phyloP scores from a whole-genome alignment of 2,329 filamentous ascomycete genomes.

The Pezicula neosporulosa region DNA sequence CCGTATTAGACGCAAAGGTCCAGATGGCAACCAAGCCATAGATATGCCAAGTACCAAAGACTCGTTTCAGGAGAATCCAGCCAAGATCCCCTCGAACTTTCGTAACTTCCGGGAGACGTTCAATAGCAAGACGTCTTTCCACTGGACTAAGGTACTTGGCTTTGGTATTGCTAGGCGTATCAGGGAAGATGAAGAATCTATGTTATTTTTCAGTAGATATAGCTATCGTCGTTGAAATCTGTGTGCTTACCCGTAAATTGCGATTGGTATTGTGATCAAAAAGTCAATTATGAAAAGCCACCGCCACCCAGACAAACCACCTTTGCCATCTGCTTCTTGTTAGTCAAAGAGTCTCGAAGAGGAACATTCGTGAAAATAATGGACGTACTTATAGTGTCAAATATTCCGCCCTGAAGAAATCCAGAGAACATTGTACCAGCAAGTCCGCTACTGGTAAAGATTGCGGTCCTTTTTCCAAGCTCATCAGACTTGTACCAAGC shows the following conservation, averaged over 20 bases:
- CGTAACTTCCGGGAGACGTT: slow-evolving; percentile 30
- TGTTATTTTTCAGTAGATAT: neutral
- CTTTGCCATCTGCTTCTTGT: slow-evolving; percentile 28
- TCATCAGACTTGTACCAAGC: slow-evolving; percentile 55
- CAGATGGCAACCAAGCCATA: slow-evolving; percentile 61
- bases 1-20: slow-evolving; percentile 65
- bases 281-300: slow-evolving; percentile 47
- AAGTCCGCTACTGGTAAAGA: slow-evolving; percentile 53
- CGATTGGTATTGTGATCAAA: slow-evolving; percentile 49
- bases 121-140: slow-evolving; percentile 34
- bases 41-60: slow-evolving; percentile 58
- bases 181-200: slow-evolving; percentile 30
- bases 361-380: slow-evolving; percentile 5
- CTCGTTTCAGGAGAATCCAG: slow-evolving; percentile 44
- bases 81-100: slow-evolving; percentile 36
- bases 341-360: slow-evolving; percentile 2
- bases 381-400: slow-evolving; percentile 1
- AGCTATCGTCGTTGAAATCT: neutral
- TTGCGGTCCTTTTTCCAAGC: slow-evolving; percentile 54
- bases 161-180: slow-evolving; percentile 33
- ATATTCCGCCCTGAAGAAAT: slow-evolving; percentile 26
- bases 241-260: slow-evolving; percentile 42
- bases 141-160: slow-evolving; percentile 33
- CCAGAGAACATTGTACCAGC: slow-evolving; percentile 23
- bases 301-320: slow-evolving; percentile 44